Evolutionary conservation across 2,329 filamentous ascomycete species (phyloP).

Genomic region (Nemania diffusa): DNA sequence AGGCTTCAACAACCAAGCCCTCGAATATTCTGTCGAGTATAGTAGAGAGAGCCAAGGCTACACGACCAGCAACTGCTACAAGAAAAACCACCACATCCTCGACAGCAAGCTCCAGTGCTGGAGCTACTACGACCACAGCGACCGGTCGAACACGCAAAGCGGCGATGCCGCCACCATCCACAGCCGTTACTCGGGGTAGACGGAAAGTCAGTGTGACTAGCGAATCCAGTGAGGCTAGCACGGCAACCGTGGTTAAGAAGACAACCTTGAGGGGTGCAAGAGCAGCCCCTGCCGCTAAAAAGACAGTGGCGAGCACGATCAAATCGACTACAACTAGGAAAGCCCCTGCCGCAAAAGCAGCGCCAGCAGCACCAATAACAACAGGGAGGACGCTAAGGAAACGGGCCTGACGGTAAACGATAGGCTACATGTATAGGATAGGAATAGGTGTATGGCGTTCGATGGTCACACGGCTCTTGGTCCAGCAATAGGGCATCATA

Average conservation of each 20-base stretch:
- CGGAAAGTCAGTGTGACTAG: slow-evolving; percentile 69
- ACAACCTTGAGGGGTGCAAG: slow-evolving; percentile 53
- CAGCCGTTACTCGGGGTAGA: slow-evolving; percentile 58
- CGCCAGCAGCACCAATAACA: slow-evolving; percentile 55
- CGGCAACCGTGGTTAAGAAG: slow-evolving; percentile 71
- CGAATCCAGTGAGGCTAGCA: slow-evolving; percentile 72
- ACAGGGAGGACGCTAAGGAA: slow-evolving; percentile 65
- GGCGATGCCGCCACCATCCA: slow-evolving; percentile 53
- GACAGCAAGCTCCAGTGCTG: slow-evolving; percentile 53
- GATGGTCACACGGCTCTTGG: slow-evolving; percentile 19
- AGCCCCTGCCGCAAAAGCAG: slow-evolving; percentile 56
- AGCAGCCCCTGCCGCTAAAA: slow-evolving; percentile 57
- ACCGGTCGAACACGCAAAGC: slow-evolving; percentile 50
- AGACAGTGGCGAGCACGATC: slow-evolving; percentile 64
- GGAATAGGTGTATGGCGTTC: slow-evolving; percentile 30
- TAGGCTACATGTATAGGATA: slow-evolving; percentile 12
- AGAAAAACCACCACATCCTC: slow-evolving; percentile 61
- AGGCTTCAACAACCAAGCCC: slow-evolving; percentile 53
- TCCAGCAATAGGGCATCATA: slow-evolving; percentile 22
- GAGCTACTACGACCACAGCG: slow-evolving; percentile 45
- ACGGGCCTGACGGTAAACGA: slow-evolving; percentile 52
- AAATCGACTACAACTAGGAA: slow-evolving; percentile 63
- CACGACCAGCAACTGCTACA: slow-evolving; percentile 58
- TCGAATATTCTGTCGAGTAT: slow-evolving; percentile 63
- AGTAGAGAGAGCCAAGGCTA: slow-evolving; percentile 70